Base-by-base conservation (phyloP, 148 eudicot genomes). In the Limonium bicolor region DNA sequence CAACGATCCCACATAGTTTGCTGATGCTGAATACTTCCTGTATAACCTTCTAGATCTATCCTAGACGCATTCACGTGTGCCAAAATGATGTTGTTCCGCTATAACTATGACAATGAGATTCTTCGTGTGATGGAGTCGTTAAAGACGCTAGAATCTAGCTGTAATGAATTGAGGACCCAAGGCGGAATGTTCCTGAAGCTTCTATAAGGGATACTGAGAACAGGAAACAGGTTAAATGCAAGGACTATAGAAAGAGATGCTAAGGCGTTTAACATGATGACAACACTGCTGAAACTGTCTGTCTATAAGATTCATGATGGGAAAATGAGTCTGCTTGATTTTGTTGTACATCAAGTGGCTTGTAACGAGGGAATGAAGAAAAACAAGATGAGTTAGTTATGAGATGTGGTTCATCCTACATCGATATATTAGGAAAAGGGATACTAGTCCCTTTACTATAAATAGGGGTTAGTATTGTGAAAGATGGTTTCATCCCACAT, bases 211-310 rank as follows among this genome's bases (percentile, higher is more conserved):
- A 67, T 90, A 8, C 74, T 90, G 2, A 90, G 84, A 46, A 95
- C 97, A 0, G 97, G 97, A 6, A 90, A 90, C 40, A 61, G 85
- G 22, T 65, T 90, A 46, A 84, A 84, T 52, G 93, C 84, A 5
- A 95, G 95, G 10, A 84, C 95, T 42, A 56, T 95, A 13, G 63
- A 87, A 63, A 95, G 97, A 14, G 64, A 90, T 56, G 95, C 97
- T 4, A 83, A 77, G 62, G 95, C 80, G 10, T 90, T 90, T 41
- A 84, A 71, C 41, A 70, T 90, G 8, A 70, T 90, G 8, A 66
- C 75, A 0, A 67, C 93, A 5, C 66, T 90, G 6, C 59, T 58
- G 4, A 90, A 90, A 46, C 73, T 90, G 29, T 90, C 97, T 0
- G 87, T 84, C 34, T 86, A 80, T 19, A 90, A 84, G 41, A 84